Percentiles rank a stretch among this genome's conserved stretches.
Evolutionary conservation across 768 basidiomycete genomes (phyloP).

Genomic region (Hydnomerulius pinastri): DNA sequence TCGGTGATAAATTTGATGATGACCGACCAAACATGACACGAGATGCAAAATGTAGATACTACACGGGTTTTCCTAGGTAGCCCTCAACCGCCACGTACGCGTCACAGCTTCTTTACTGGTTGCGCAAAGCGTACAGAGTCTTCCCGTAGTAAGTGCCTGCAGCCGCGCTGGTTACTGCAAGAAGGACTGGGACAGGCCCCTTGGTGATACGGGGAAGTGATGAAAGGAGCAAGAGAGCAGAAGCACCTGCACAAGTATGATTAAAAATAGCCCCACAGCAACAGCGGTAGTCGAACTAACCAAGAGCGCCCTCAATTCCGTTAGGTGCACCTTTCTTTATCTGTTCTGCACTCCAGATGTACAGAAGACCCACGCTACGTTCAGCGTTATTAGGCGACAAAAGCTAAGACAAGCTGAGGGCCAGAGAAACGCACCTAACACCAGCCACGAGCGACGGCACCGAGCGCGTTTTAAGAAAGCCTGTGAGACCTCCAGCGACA

Average conservation of each 20-base stretch:
- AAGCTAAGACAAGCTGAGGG: not conserved
- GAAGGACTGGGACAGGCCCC: conserved; percentile 68
- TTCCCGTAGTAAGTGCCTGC: conserved; percentile 71
- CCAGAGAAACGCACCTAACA: conserved; percentile 53
- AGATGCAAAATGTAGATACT: too few relatives aligned
- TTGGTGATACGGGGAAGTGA: conserved; percentile 72
- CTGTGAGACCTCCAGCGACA: conserved; percentile 74
- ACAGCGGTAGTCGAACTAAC: conserved; percentile 45
- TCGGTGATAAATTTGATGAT: too few relatives aligned
- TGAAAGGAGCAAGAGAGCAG: conserved; percentile 71
- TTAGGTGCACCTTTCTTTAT: conserved; percentile 73
- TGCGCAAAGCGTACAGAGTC: conserved; percentile 44
- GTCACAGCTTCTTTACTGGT: too few relatives aligned
- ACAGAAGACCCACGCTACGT: conserved; percentile 72
- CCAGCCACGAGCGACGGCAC: conserved; percentile 85
- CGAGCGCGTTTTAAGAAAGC: conserved; percentile 70
- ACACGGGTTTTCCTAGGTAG: too few relatives aligned
- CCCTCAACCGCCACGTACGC: too few relatives aligned
- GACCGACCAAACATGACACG: too few relatives aligned
- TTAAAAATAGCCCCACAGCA: not conserved
- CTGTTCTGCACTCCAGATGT: conserved; percentile 75
- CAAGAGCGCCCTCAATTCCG: conserved; percentile 79
- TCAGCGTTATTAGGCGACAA: not conserved
- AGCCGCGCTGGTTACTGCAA: conserved; percentile 61
- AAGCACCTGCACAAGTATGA: conserved; percentile 55